Evolutionary conservation across 768 basidiomycete species (phyloP), one percentile per base, ranked within the genome.

Genomic region (Tulasnella sp.): DNA sequence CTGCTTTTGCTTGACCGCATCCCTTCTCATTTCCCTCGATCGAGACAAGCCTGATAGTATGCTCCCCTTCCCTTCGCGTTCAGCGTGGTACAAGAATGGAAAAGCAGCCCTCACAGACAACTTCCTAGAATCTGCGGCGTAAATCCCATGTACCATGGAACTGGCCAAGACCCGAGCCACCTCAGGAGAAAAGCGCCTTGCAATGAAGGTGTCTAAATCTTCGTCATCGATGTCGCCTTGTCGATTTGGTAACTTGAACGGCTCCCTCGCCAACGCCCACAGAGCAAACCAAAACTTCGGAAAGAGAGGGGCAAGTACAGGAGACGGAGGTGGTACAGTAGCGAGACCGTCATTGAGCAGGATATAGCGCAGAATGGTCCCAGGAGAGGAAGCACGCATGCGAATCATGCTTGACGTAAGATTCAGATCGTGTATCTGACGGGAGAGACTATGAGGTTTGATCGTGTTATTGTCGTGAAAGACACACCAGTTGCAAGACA

Each of bases 61-160:
- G 46, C 84, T 84, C 0, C 91, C 91, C 14, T 72, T 66, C 2
- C 85, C 82, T 19, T 73, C 67, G 49, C 81, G 75, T 65, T 84
- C 88, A 0, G 81, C 74, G 0, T 82, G 76, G 77, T 80, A 85
- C 52, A 96, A 62, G 2, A 73, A 70, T 0, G 87, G 84, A 64
- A 96, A 89, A 1, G 88, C 79, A 2, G 89, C 76, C 2, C 83
- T 77, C 2, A 90, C 73, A 58, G 86, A 88, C 15, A 98, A 69
- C 37, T 71, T 64, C 2, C 85, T 71, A 2, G 91, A 78, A 64
- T 94, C 90, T 0, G 89, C 80, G 1, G 90, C 91, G 66, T 97
- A 97, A 55, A 98, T 86, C 0, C 94, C 94, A 64, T 96, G 93
- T 0, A 91, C 80, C 58, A 96, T 71, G 0, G 93, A 84, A 32